These are phyloP conservation scores for Elaeis guineensis DNA, from an alignment of 176 grass and related monocot species.

Conservation along the genomic window DNA sequence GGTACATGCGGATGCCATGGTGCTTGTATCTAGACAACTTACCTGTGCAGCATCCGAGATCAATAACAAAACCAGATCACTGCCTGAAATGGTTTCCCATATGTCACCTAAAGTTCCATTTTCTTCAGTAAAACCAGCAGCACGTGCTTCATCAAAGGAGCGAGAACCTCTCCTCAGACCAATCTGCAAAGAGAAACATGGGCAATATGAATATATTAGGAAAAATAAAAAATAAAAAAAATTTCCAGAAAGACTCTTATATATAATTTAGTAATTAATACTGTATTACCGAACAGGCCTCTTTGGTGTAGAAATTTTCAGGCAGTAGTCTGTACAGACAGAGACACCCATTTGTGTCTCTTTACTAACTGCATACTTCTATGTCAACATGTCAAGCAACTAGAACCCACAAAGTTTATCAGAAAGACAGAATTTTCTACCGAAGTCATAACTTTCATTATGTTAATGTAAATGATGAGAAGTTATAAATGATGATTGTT, in stretches of 20 bases:
- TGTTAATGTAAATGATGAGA: too few species aligned
- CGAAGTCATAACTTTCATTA: too few species aligned
- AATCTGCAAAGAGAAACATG: conserved; percentile 43
- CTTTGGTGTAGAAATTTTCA: too few species aligned
- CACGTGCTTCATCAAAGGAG: conserved; percentile 72
- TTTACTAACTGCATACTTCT: too few species aligned
- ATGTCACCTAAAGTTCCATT: conserved; percentile 55
- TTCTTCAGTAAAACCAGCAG: conserved; percentile 79
- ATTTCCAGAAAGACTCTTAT: not conserved
- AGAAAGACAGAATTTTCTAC: too few species aligned
- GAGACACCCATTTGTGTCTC: too few species aligned
- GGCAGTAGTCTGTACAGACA: too few species aligned
- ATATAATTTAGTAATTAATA: not conserved
- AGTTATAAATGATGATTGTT: too few species aligned
- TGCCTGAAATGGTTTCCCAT: conserved; percentile 9
- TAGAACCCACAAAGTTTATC: too few species aligned
- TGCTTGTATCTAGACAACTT: not conserved
- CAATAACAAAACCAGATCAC: conserved; percentile 13
- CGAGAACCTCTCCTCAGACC: conserved; percentile 75
- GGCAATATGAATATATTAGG: not conserved
- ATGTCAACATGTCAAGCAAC: too few species aligned
- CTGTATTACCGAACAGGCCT: too few species aligned
- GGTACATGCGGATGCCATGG: not conserved
- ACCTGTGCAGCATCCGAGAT: conserved; percentile 30
- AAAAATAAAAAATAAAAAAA: not conserved